A percentile compares a stretch with the other conserved stretches of the same genome.
phyloP scores from a whole-genome alignment of 106 monocot species.

The Dendrobium nobile region DNA sequence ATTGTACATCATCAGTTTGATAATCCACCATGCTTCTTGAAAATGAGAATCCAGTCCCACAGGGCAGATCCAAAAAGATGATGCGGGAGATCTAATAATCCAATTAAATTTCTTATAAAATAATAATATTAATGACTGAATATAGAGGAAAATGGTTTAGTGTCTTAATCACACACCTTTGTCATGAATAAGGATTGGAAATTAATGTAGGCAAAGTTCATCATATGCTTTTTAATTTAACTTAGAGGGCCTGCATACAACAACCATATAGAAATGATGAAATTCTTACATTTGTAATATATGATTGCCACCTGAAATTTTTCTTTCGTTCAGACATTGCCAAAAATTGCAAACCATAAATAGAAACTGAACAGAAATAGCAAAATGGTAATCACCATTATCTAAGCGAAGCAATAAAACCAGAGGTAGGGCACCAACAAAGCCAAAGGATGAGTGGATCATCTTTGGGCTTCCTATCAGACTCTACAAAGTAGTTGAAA shows the following conservation, averaged over 20 bases:
- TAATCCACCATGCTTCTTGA: neutral
- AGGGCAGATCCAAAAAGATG: neutral
- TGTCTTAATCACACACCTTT: slow-evolving; percentile 10
- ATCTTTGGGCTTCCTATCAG: slow-evolving; percentile 48
- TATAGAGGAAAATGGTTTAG: neutral
- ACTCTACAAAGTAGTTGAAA: slow-evolving; percentile 70
- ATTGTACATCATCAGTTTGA: neutral
- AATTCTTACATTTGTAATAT: neutral
- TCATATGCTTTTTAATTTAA: slow-evolving; percentile 20
- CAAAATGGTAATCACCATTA: slow-evolving; percentile 23
- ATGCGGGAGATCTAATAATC: neutral
- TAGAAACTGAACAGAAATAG: neutral
- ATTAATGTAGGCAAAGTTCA: neutral
- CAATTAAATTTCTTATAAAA: neutral
- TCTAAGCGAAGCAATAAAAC: slow-evolving; percentile 30
- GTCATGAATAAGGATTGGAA: neutral
- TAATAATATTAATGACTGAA: neutral
- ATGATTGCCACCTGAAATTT: no score
- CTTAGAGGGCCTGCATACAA: slow-evolving; percentile 32
- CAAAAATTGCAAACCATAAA: neutral
- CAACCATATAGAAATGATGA: neutral
- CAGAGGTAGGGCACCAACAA: slow-evolving; percentile 48
- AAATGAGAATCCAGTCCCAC: slow-evolving; percentile 1
- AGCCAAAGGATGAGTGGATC: slow-evolving; percentile 63
- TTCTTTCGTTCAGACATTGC: no score